These are phyloP conservation scores for Malassezia equina DNA, from an alignment of 1,284 basidiomycete species.

Conservation along the genomic window DNA sequence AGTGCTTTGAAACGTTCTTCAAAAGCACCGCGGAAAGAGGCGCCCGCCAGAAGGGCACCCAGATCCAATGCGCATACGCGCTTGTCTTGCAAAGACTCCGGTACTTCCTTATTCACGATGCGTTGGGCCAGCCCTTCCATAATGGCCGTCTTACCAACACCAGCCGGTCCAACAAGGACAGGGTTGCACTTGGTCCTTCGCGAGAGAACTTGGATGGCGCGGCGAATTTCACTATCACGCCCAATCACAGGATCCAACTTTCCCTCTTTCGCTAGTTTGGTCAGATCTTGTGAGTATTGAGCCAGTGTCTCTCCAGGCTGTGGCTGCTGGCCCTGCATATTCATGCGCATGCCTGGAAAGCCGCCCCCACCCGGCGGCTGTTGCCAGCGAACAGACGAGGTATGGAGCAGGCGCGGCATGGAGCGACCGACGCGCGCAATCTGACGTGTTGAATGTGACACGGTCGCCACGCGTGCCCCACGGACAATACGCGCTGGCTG, in stretches of 20 bases:
- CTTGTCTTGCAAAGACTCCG: slow-evolving; percentile 51
- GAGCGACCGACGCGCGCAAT: neutral
- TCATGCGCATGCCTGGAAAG: slow-evolving; percentile 19
- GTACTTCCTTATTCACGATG: slow-evolving; percentile 80
- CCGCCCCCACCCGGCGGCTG: slow-evolving; percentile 18
- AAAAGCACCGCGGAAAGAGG: slow-evolving; percentile 92
- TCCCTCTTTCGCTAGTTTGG: slow-evolving; percentile 25
- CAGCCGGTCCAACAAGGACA: slow-evolving; percentile 54
- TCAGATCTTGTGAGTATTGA: slow-evolving; percentile 27
- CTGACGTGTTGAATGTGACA: neutral
- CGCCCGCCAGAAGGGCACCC: slow-evolving; percentile 89
- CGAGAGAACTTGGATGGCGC: slow-evolving; percentile 65
- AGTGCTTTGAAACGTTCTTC: slow-evolving; percentile 93
- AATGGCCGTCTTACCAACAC: slow-evolving; percentile 58
- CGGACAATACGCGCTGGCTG: neutral
- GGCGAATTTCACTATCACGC: slow-evolving; percentile 62
- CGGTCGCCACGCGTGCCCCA: slow-evolving; percentile 3
- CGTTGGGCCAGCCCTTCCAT: slow-evolving; percentile 79
- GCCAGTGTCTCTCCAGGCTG: slow-evolving; percentile 23
- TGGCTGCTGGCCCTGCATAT: slow-evolving; percentile 15
- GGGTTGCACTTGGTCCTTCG: slow-evolving; percentile 59
- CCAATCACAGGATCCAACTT: slow-evolving; percentile 51
- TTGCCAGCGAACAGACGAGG: slow-evolving; percentile 6
- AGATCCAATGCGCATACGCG: slow-evolving; percentile 70
- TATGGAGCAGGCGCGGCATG: slow-evolving; percentile 8